A percentile compares a stretch with the other conserved stretches of the same genome.
These are phyloP conservation scores for Ophiostoma sp. DNA, from an alignment of 2,329 filamentous ascomycete species.

Conservation along the genomic window DNA sequence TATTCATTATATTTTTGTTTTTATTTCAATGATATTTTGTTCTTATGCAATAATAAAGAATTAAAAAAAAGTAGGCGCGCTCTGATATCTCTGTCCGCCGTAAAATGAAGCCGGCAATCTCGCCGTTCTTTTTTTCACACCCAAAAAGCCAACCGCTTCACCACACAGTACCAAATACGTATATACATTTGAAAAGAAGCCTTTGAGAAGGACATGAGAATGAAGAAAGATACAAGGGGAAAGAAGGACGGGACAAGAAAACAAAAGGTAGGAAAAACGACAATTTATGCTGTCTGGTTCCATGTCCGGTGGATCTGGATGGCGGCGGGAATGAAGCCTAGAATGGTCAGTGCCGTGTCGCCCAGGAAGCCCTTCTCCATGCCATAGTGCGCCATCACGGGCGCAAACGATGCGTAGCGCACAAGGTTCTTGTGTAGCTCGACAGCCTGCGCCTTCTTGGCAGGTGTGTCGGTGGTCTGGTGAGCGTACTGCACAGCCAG, in stretches of 20 bases:
- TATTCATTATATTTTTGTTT: background rate
- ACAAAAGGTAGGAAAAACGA: background rate
- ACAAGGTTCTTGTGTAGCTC: slow-evolving; percentile 67
- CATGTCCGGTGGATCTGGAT: slow-evolving; percentile 50
- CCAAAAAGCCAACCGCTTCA: background rate
- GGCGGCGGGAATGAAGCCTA: slow-evolving; percentile 48
- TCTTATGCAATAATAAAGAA: background rate
- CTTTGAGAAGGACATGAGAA: background rate
- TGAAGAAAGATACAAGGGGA: background rate
- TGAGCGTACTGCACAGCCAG: slow-evolving; percentile 53
- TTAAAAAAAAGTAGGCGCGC: background rate
- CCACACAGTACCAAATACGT: background rate
- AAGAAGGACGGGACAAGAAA: background rate
- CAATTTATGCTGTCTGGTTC: slow-evolving; percentile 37
- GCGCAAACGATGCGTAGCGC: slow-evolving; percentile 74
- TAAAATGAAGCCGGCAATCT: background rate
- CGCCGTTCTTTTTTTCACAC: background rate
- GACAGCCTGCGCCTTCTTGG: slow-evolving; percentile 48
- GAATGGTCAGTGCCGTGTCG: slow-evolving; percentile 44
- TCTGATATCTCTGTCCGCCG: background rate
- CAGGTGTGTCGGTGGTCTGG: slow-evolving; percentile 39
- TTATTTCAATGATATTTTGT: background rate
- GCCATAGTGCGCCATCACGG: slow-evolving; percentile 83
- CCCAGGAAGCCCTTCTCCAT: slow-evolving; percentile 59
- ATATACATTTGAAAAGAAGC: slow-evolving; percentile 11